Percentiles rank a stretch among this genome's conserved stretches.
Conservation (phyloP, 2,329 filamentous ascomycete genomes). For the Phialocephala subalpina region DNA sequence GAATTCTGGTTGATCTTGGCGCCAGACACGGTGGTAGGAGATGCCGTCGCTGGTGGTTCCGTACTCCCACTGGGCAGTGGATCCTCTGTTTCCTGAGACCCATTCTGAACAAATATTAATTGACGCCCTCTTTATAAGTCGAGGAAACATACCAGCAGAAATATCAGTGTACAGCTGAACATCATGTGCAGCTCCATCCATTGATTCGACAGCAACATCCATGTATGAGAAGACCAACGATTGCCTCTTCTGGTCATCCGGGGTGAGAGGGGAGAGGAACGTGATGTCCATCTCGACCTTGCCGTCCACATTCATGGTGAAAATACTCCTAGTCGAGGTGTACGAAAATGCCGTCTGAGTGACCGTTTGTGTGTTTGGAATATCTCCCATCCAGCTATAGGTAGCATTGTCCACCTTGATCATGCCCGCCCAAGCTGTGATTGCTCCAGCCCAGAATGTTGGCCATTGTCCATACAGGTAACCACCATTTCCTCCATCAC, state of each 20-base stretch:
- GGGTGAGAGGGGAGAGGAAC: constrained; percentile 75
- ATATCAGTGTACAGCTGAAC: constrained; percentile 79
- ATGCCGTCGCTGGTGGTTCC: constrained; percentile 55
- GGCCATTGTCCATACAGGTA: constrained; percentile 75
- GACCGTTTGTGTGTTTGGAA: constrained; percentile 53
- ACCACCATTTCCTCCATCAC: constrained; percentile 68
- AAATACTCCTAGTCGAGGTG: constrained; percentile 76
- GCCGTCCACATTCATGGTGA: constrained; percentile 69
- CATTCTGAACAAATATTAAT: constrained; percentile 62
- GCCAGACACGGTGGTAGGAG: constrained; percentile 70
- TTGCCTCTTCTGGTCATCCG: constrained; percentile 70
- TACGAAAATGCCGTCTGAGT: constrained; percentile 72
- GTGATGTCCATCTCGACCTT: constrained; percentile 71
- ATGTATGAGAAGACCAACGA: constrained; percentile 77
- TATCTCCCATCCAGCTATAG: constrained; percentile 74
- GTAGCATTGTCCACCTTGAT: constrained; percentile 70
- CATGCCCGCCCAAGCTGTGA: constrained; percentile 72
- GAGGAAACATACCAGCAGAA: constrained; percentile 62
- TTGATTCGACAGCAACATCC: constrained; percentile 66
- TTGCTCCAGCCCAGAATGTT: constrained; percentile 68
- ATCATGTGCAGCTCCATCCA: constrained; percentile 68
- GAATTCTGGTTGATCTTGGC: constrained; percentile 68
- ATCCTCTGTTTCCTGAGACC: constrained; percentile 67
- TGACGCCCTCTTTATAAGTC: neutral
- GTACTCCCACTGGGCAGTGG: constrained; percentile 69